Evolutionary conservation across 2,329 filamentous ascomycete genomes (phyloP).

Genomic region (Teratosphaeria pseudoeucalypti): DNA sequence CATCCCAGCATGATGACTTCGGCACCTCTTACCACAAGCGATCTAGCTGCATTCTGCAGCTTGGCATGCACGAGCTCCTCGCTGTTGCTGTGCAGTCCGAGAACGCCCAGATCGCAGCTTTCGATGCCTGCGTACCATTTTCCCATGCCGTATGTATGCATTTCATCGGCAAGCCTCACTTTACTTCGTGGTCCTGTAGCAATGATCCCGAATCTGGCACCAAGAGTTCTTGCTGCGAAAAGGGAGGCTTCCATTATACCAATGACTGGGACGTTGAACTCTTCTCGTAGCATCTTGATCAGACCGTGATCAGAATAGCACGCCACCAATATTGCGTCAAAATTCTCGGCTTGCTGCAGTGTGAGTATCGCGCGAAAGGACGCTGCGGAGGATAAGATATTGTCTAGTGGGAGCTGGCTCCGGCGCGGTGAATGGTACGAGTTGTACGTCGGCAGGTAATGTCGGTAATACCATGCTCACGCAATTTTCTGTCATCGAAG

Average conservation of each 20-base stretch:
- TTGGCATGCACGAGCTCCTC: constrained; percentile 29
- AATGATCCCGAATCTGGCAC: constrained; percentile 36
- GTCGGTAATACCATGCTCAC: constrained; percentile 33
- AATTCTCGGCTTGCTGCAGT: constrained; percentile 28
- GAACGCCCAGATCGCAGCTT: constrained; percentile 33
- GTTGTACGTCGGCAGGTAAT: constrained; percentile 37
- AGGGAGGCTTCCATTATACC: constrained; percentile 44
- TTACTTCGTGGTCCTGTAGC: constrained; percentile 32
- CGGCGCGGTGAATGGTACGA: constrained; percentile 43
- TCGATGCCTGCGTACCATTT: constrained; percentile 35
- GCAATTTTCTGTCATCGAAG: constrained; percentile 39
- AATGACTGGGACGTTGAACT: constrained; percentile 34
- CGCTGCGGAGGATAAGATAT: constrained; percentile 40
- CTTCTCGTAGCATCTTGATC: constrained; percentile 37
- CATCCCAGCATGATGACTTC: constrained; percentile 38
- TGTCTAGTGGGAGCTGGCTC: constrained; percentile 40
- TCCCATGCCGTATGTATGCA: constrained; percentile 33
- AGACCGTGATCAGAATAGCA: constrained; percentile 41
- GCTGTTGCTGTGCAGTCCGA: constrained; percentile 35
- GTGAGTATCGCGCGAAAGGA: constrained; percentile 37
- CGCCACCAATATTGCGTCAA: constrained; percentile 40
- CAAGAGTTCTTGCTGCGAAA: constrained; percentile 41
- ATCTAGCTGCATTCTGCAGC: constrained; percentile 30
- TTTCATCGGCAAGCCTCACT: constrained; percentile 31
- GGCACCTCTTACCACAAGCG: constrained; percentile 32